Evolutionary conservation across 2,329 filamentous ascomycete species (phyloP).

Genomic region (Fusarium sulawesiense): DNA sequence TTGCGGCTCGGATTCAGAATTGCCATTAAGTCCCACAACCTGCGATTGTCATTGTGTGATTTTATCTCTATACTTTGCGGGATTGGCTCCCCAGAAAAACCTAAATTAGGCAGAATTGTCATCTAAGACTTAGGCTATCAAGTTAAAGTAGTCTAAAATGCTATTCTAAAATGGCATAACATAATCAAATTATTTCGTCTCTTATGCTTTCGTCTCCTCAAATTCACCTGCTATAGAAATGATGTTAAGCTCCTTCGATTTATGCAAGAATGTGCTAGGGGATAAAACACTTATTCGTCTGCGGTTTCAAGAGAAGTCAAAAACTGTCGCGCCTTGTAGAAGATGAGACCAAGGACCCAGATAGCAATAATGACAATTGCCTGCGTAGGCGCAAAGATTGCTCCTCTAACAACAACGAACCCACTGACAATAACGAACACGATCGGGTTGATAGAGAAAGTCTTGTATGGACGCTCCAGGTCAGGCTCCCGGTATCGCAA

Average conservation of each 20-base stretch:
- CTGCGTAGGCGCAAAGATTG: conserved; percentile 67
- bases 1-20: no score
- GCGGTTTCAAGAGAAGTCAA: background rate
- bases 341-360: conserved; percentile 60
- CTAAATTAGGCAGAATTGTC: no score
- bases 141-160: no score
- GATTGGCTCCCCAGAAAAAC: no score
- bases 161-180: no score
- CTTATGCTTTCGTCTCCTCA: no score
- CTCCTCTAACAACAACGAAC: conserved; percentile 68
- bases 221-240: no score
- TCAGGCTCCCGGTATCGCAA: conserved; percentile 67
- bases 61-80: no score
- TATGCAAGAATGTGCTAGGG: background rate
- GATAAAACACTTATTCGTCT: background rate
- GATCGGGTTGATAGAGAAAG: conserved; percentile 61
- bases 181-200: no score
- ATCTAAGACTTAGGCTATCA: no score
- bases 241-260: background rate
- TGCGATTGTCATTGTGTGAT: no score
- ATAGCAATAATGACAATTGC: conserved; percentile 63
- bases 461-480: conserved; percentile 67
- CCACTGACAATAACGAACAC: conserved; percentile 68
- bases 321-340: conserved; percentile 50
- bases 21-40: no score